A percentile compares a stretch with the other conserved stretches of the same genome.
Conservation (phyloP, 805 yeast genomes). For the Ogataea trehalophila region DNA sequence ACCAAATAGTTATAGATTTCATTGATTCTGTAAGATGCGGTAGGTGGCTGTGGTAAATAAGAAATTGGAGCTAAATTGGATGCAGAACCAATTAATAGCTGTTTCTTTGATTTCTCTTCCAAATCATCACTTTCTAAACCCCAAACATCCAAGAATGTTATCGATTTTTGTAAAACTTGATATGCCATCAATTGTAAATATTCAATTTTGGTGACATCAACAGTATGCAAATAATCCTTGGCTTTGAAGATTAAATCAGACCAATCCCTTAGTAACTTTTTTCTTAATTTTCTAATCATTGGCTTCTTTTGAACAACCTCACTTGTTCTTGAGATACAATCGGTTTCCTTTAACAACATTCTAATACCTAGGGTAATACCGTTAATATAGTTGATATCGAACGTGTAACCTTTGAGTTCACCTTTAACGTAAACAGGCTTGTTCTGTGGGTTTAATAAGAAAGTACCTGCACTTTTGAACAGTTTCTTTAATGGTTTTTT, state of each 20-base stretch:
- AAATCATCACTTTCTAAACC: constrained; percentile 52
- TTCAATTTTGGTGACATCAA: constrained; percentile 52
- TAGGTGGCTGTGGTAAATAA: constrained; percentile 50
- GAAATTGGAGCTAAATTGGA: constrained; percentile 30
- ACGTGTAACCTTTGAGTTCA: constrained; percentile 40
- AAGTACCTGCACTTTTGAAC: constrained; percentile 60
- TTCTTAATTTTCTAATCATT: constrained; percentile 57
- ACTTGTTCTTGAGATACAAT: constrained; percentile 70
- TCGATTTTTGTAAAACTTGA: constrained; percentile 62
- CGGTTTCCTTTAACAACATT: constrained; percentile 56
- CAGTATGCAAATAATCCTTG: constrained; percentile 64
- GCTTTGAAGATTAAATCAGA: constrained; percentile 72
- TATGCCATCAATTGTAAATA: constrained; percentile 58
- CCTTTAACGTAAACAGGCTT: constrained; percentile 33
- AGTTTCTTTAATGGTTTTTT: constrained; percentile 50
- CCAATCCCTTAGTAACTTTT: constrained; percentile 74
- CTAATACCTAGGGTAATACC: constrained; percentile 72
- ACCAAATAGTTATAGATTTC: constrained; percentile 59
- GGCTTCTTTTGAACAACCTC: constrained; percentile 62
- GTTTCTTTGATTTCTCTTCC: constrained; percentile 10
- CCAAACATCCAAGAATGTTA: constrained; percentile 68
- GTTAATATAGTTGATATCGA: constrained; percentile 54
- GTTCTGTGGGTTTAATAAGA: constrained; percentile 59
- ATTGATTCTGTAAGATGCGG: constrained; percentile 55
- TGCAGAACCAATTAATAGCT: constrained; percentile 2